A percentile compares a stretch with the other conserved stretches of the same genome.
Evolutionary conservation across 2,329 filamentous ascomycete genomes (phyloP).

Genomic region (Uncinocarpus reesii): DNA sequence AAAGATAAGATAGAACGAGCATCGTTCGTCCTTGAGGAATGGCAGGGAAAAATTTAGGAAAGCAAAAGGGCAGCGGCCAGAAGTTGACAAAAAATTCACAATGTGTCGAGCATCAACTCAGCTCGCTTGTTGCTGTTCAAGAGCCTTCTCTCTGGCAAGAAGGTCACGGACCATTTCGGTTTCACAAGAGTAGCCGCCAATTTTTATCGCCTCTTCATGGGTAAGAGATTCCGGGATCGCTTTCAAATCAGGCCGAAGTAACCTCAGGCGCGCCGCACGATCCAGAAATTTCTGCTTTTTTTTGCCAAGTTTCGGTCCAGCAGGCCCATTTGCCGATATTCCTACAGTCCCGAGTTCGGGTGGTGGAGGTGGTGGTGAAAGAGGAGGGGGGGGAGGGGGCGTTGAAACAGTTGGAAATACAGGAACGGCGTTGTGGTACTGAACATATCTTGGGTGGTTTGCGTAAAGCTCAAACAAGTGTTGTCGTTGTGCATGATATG

Average conservation of each 20-base stretch:
- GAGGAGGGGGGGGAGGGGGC: conserved; percentile 15
- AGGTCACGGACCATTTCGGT: conserved; percentile 29
- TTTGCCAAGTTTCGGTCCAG: conserved; percentile 20
- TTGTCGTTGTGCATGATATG: conserved; percentile 59
- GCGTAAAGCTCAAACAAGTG: conserved; percentile 49
- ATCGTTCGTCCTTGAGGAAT: not conserved
- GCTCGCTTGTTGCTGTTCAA: not conserved
- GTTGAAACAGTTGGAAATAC: conserved; percentile 7
- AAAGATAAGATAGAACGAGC: not conserved
- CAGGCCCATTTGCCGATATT: not conserved
- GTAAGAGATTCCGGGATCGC: conserved; percentile 23
- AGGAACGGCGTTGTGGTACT: conserved; percentile 23
- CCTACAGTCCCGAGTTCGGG: not conserved
- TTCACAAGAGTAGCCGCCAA: conserved; percentile 26
- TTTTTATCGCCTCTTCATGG: conserved; percentile 23
- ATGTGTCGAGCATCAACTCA: not conserved
- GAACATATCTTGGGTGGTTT: conserved; percentile 29
- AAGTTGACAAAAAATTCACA: not conserved
- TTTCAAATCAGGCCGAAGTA: conserved; percentile 25
- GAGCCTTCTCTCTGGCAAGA: conserved; percentile 11
- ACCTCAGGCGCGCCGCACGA: conserved; percentile 24
- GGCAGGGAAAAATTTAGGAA: not conserved
- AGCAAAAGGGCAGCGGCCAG: not conserved
- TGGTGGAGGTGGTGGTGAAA: conserved; percentile 17
- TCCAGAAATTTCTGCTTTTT: conserved; percentile 24